Percentiles rank a stretch among this genome's conserved stretches.
These are phyloP conservation scores for Pichia nakasei DNA, from an alignment of 805 yeast genomes.

Conservation along the genomic window DNA sequence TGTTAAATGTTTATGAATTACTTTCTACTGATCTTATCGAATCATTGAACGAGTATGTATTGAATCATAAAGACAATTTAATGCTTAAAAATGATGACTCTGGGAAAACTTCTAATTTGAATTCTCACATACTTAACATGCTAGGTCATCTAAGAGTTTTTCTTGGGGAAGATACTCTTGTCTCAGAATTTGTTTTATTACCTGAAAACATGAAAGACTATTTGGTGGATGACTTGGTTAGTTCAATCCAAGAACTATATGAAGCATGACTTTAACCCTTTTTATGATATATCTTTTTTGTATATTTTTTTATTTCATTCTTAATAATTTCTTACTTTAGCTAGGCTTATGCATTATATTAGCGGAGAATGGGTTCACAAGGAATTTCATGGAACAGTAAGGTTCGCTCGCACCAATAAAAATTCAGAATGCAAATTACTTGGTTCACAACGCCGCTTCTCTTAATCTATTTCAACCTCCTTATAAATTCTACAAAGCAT, in stretches of 20 bases:
- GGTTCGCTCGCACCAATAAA: no score
- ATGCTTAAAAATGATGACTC: neutral
- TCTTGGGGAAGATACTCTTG: constrained; percentile 16
- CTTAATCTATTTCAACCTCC: no score
- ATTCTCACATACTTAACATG: constrained; percentile 21
- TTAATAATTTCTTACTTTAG: neutral
- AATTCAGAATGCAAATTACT: no score
- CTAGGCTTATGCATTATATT: no score
- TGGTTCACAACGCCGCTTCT: no score
- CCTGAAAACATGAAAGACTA: constrained; percentile 14
- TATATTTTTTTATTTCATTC: neutral
- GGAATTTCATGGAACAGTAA: no score
- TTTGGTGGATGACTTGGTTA: constrained; percentile 19
- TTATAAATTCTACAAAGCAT: no score
- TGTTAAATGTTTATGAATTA: constrained; percentile 17
- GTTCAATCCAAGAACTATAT: constrained; percentile 18
- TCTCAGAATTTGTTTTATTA: constrained; percentile 9
- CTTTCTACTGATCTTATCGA: constrained; percentile 13
- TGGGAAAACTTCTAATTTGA: constrained; percentile 15
- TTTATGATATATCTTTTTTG: no score
- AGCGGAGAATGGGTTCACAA: no score
- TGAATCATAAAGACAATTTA: constrained; percentile 5
- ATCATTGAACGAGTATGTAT: constrained; percentile 1
- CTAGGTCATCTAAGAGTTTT: constrained; percentile 26
- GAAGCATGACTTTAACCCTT: constrained; percentile 10